These are phyloP conservation scores for Xylariaceae sp. DNA, from an alignment of 2,329 filamentous ascomycete genomes.

Conservation along the genomic window DNA sequence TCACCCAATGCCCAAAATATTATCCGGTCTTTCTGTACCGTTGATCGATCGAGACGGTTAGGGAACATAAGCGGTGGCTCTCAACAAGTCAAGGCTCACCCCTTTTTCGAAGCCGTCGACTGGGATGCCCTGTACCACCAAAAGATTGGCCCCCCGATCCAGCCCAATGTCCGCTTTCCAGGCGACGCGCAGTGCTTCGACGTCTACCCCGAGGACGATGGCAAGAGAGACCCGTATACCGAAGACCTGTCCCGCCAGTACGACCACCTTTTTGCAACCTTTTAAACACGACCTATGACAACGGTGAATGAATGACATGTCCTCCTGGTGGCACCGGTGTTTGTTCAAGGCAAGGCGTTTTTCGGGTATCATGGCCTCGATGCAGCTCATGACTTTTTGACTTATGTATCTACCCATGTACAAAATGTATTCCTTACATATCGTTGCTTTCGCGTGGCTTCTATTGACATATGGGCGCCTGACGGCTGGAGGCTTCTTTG, in stretches of 20 bases:
- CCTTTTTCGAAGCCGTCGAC: slow-evolving; percentile 65
- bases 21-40: slow-evolving; percentile 68
- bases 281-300: too few species aligned
- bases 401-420: too few species aligned
- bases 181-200: slow-evolving; percentile 79
- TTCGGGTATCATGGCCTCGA: too few species aligned
- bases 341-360: too few species aligned
- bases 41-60: slow-evolving; percentile 68
- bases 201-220: slow-evolving; percentile 70
- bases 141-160: slow-evolving; percentile 60
- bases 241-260: slow-evolving; percentile 61
- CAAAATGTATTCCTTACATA: too few species aligned
- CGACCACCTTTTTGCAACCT: slow-evolving; percentile 64
- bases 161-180: slow-evolving; percentile 63
- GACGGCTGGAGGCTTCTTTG: too few species aligned
- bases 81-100: slow-evolving; percentile 62
- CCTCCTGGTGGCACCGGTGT: too few species aligned
- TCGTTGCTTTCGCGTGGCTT: too few species aligned
- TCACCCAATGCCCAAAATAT: slow-evolving; percentile 65
- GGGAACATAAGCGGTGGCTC: slow-evolving; percentile 74
- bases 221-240: slow-evolving; percentile 57
- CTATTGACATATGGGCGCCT: too few species aligned
- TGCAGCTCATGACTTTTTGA: too few species aligned
- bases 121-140: slow-evolving; percentile 67
- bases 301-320: too few species aligned